These are phyloP conservation scores for Ogataea glucozyma DNA, from an alignment of 805 yeast genomes.

Conservation along the genomic window DNA sequence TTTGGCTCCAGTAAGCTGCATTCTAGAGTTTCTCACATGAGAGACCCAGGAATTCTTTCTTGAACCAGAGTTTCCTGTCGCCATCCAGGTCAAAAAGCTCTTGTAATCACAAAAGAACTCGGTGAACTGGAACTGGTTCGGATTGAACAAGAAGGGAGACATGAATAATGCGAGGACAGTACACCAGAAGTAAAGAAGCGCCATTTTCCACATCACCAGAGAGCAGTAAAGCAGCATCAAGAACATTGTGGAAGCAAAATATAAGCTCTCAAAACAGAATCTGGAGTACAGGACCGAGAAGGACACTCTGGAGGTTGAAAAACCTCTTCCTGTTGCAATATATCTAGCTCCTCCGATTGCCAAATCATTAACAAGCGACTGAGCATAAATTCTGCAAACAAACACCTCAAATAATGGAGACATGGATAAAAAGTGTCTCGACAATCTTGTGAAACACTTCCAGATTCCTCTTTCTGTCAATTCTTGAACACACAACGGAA, in stretches of 20 bases:
- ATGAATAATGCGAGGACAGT: constrained; percentile 64
- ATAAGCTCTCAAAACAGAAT: constrained; percentile 66
- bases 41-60: constrained; percentile 45
- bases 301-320: constrained; percentile 72
- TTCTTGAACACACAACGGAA: constrained; percentile 77
- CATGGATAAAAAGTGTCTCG: constrained; percentile 66
- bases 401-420: constrained; percentile 81
- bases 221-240: constrained; percentile 57
- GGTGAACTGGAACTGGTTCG: constrained; percentile 69
- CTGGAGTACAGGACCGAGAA: constrained; percentile 66
- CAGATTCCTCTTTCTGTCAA: constrained; percentile 74
- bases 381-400: constrained; percentile 74
- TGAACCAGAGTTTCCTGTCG: constrained; percentile 48
- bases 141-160: constrained; percentile 76
- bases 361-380: constrained; percentile 65
- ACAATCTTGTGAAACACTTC: constrained; percentile 62
- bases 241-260: constrained; percentile 58
- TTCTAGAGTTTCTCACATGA: constrained; percentile 51
- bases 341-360: constrained; percentile 80
- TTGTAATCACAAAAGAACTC: constrained; percentile 74
- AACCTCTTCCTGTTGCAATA: constrained; percentile 81
- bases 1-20: constrained; percentile 59
- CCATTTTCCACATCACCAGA: constrained; percentile 59
- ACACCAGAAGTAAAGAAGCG: constrained; percentile 70
- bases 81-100: constrained; percentile 52